Evolutionary conservation across 345 rosid genomes (phyloP), one percentile per base, ranked within the genome.

Genomic region (Hibiscus tridactylites): DNA sequence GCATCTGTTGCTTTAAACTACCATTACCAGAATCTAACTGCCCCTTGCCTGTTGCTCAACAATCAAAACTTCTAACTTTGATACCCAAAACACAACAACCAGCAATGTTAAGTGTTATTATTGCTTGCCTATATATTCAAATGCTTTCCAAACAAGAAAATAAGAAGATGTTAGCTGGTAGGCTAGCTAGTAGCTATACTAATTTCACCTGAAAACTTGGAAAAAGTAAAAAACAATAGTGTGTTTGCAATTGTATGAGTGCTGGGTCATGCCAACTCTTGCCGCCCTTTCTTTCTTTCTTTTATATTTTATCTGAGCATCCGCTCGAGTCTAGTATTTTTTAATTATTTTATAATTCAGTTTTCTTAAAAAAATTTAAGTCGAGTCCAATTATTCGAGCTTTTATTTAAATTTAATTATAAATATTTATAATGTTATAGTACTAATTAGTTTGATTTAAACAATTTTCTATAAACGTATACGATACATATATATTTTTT

Each of bases 51-150:
- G 44, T 37, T 1, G 29, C 42, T 31, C 16, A 44, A 26, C 47
- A 60, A 57, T 57, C 8, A 28, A 46, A 66, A 39, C 31, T 47
- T 39, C 29, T 10, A 9, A n/a, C 42, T 60, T 72, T 35, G 39
- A 72, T 72, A 56, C n/a, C 75, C 50, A 62, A 44, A 50, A 19
- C 9, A 37, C 61, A 62, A 33, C 69, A 17, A 62, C 69, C 69
- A 3, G 9, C 28, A 68, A 68, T 26, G 37, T 44, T 65, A 2
- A 37, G 42, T 37, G 9, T 1, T 37, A 6, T 1, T 37, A 6
- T 6, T 6, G 42, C 3, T 37, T 37, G 17, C 10, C 16, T 52
- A 3, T 1, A 37, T 44, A 44, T 65, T 5, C 24, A 24, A 44
- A 65, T 2, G 54, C 19, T 65, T 44, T 65, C 54, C 13, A 16